Evolutionary conservation across 306 rosid species (phyloP), one percentile per base, ranked within the genome.

Genomic region (Gastrolobium bilobum): DNA sequence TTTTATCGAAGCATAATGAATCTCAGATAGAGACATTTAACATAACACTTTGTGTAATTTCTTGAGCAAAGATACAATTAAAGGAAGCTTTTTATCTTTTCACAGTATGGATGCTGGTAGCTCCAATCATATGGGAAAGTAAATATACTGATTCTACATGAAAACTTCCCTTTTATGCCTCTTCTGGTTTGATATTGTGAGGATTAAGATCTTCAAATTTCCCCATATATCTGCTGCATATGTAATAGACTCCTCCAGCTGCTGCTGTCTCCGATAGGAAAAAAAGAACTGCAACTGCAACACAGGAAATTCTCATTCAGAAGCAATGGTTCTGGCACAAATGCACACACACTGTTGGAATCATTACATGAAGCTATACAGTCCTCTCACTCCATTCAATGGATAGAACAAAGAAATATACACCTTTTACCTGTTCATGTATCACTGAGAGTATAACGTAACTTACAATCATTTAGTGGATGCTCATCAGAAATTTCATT

Each of bases 81-180:
- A 79, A 29, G 3, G 3, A 73, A 58, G 4, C 4, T 75, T 47
- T 47, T 20, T 35, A 51, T 69, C 7, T 78, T 66, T 60, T 82
- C 54, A 81, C 92, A 96, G 99, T 93, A 35, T 96, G 99, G 99
- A 89, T 96, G 90, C 81, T 90, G 83, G 73, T 96, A 75, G 90
- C 97, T 84, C 98, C 96, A 44, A 77, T 90, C 71, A 48, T 96
- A 82, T 87, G 92, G 97, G 89, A 90, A 74, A 57, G 75, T 71
- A 90, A 86, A 77, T 79, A 91, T 8, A 66, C 39, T 56, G 89
- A 82, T 69, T 81, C 97, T 3, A 40, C 85, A 63, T 87, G 71
- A 86, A 40, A 50, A 71, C 10, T 33, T 70, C 57, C 33, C 20
- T 51, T 35, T 56, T 7, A 53, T 68, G 52, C 69, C 14, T 7